Percentiles rank a stretch among this genome's conserved stretches.
These are phyloP conservation scores for Tetrapyrgos nigripes DNA, from an alignment of 1,284 basidiomycete species.

Conservation along the genomic window DNA sequence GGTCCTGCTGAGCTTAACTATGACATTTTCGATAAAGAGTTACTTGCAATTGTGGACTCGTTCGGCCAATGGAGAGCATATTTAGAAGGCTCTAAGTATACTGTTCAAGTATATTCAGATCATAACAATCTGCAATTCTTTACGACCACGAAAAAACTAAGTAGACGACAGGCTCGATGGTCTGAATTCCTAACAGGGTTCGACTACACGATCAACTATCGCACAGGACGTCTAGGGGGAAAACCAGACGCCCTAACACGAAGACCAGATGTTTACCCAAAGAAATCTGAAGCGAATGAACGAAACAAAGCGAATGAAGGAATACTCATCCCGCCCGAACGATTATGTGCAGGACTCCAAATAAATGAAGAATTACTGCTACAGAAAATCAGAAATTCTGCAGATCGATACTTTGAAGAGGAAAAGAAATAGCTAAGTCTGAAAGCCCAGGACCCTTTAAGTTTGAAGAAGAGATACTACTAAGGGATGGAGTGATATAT, in stretches of 20 bases:
- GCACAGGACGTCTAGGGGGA: conserved; percentile 24
- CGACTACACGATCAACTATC: conserved; percentile 30
- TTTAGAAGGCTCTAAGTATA: conserved; percentile 22
- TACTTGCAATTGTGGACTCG: conserved; percentile 10
- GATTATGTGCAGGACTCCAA: not conserved
- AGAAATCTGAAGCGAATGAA: not conserved
- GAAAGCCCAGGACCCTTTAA: not conserved
- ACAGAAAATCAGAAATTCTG: not conserved
- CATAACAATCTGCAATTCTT: conserved; percentile 38
- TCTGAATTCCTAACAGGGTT: conserved; percentile 25
- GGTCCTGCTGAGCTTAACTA: conserved; percentile 38
- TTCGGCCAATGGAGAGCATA: conserved; percentile 37
- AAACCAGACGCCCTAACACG: conserved; percentile 37
- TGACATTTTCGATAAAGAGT: no score
- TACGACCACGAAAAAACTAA: conserved; percentile 23
- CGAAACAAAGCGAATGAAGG: conserved; percentile 8
- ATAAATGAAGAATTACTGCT: conserved; percentile 1
- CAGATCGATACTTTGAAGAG: not conserved
- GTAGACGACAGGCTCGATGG: conserved; percentile 36
- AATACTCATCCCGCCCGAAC: conserved; percentile 30
- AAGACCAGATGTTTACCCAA: conserved; percentile 21
- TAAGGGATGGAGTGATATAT: not conserved
- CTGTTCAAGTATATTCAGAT: conserved; percentile 32
- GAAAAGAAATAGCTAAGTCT: not conserved
- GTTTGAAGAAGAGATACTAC: not conserved